Conservation (phyloP, 2,329 filamentous ascomycete genomes). For the Claviceps purpurea region DNA sequence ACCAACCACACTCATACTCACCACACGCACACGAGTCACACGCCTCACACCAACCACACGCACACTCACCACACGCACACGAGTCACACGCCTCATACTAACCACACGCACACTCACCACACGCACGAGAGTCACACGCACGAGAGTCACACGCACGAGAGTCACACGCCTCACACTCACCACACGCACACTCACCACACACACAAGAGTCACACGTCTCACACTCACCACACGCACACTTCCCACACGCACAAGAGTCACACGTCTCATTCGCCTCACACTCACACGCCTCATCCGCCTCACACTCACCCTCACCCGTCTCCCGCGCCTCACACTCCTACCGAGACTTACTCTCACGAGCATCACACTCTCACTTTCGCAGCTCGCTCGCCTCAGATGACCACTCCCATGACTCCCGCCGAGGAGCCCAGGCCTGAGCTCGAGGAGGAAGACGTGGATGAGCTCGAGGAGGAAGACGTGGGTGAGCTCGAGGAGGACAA, state of each 20-base stretch:
- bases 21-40: not conserved
- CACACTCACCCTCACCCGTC: no score
- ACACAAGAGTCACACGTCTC: not conserved
- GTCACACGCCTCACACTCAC: not conserved
- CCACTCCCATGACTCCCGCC: no score
- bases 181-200: not conserved
- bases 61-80: not conserved
- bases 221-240: not conserved
- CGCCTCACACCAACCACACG: not conserved
- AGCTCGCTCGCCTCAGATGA: no score
- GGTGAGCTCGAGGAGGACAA: not conserved
- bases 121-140: not conserved
- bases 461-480: not conserved
- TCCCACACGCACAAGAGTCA: not conserved
- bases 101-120: not conserved
- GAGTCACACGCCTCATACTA: not conserved
- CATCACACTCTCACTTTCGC: no score
- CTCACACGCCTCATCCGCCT: no score
- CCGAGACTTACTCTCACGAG: no score
- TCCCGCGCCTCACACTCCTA: no score
- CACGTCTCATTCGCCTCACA: no score
- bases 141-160: not conserved
- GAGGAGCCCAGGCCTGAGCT: not conserved
- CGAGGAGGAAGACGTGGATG: no score
- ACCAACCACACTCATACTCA: not conserved